These are phyloP conservation scores for Thielaviopsis ethacetica DNA, from an alignment of 2,329 filamentous ascomycete genomes.

Conservation along the genomic window DNA sequence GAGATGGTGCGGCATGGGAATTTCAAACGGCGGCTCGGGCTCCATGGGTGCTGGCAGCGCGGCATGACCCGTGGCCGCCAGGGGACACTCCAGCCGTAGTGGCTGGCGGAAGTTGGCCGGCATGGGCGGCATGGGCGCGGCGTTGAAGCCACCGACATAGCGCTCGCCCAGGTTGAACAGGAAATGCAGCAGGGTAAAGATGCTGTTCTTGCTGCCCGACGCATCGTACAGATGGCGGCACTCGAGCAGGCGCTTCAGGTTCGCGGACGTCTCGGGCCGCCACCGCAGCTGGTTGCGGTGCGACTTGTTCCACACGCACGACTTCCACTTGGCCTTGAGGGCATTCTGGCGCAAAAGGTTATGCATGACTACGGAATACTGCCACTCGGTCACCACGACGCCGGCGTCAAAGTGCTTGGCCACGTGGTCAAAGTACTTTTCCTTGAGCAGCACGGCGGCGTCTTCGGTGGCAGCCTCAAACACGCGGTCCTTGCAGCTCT, in stretches of 20 bases:
- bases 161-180: conserved; percentile 27
- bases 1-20: conserved; percentile 1
- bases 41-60: conserved; percentile 1
- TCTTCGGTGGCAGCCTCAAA: conserved; percentile 24
- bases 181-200: conserved; percentile 23
- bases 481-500: conserved; percentile 25
- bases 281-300: conserved; percentile 25
- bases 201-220: conserved; percentile 13
- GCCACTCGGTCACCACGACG: conserved; percentile 26
- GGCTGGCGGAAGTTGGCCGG: conserved; percentile 13
- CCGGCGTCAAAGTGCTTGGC: conserved; percentile 30
- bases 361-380: conserved; percentile 27
- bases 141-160: conserved; percentile 20
- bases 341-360: conserved; percentile 28
- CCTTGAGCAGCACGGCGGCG: conserved; percentile 22
- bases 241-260: conserved; percentile 29
- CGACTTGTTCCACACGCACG: conserved; percentile 29
- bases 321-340: conserved; percentile 29
- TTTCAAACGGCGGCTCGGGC: conserved; percentile 6
- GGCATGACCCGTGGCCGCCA: conserved; percentile 10
- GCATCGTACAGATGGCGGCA: conserved; percentile 27
- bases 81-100: conserved; percentile 13
- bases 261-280: conserved; percentile 25
- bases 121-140: conserved; percentile 15
- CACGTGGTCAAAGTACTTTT: conserved; percentile 31